Percentiles rank a stretch among this genome's conserved stretches.
Evolutionary conservation across 2,329 filamentous ascomycete species (phyloP).

Genomic region (Penicillium sp.): DNA sequence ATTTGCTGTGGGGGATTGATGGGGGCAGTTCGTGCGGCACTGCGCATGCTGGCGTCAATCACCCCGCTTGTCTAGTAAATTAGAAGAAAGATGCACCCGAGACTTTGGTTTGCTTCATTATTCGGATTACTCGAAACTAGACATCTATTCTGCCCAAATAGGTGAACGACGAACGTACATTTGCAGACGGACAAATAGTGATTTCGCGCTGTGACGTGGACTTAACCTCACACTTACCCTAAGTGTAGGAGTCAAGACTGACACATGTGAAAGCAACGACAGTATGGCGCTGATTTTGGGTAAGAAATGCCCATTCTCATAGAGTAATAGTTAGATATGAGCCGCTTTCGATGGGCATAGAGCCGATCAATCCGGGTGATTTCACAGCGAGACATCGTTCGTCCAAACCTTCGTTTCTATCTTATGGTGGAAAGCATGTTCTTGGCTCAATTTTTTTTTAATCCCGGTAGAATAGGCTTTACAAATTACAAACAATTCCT

Average conservation of each 20-base stretch:
- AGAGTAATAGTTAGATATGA: not conserved
- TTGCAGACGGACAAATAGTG: not conserved
- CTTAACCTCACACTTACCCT: not conserved
- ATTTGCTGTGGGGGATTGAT: not conserved
- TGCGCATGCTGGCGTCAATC: not conserved
- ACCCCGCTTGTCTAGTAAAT: not conserved
- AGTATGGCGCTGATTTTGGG: not conserved
- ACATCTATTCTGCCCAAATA: not conserved
- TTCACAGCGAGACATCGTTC: not conserved
- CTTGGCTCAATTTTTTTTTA: not conserved
- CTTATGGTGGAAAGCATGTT: too few species aligned
- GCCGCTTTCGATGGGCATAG: not conserved
- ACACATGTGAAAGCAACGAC: not conserved
- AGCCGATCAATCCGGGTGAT: not conserved
- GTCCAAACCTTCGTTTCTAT: too few species aligned
- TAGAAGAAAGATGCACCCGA: not conserved
- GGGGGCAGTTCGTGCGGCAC: not conserved
- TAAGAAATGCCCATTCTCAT: not conserved
- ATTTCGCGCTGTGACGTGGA: constrained; percentile 1
- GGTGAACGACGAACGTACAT: not conserved
- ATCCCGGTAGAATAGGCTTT: not conserved
- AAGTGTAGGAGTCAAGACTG: not conserved
- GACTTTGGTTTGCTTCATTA: not conserved
- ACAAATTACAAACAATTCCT: not conserved
- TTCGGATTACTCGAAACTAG: not conserved